Evolutionary conservation across 2,329 filamentous ascomycete genomes (phyloP), one percentile per base, ranked within the genome.

Genomic region (Neofusicoccum umdonicola): DNA sequence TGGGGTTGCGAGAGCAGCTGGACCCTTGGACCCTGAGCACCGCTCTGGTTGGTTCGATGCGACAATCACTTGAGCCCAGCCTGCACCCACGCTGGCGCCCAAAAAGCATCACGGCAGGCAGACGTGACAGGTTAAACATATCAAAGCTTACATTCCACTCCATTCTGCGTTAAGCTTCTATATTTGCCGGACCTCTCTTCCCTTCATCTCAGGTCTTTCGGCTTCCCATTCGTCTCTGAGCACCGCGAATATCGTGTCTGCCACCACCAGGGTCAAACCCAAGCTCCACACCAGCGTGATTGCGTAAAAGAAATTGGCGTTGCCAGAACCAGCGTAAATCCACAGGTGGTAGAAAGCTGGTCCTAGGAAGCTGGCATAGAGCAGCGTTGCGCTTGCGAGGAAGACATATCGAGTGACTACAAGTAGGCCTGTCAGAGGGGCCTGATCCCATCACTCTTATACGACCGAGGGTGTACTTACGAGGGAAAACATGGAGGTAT

Each of bases 241-340:
- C 5, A 93, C 88, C 0, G 95, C 93, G 79, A 96, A 98, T 2
- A 97, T 83, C 62, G 92, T 84, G 75, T 99, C 95, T 11, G 91
- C 92, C 6, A 98, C 86, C 35, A 99, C 81, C 67, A 99, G 83
- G 42, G 93, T 93, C 70, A 96, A 84, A 0, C 92, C 95, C 27
- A 99, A 77, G 74, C 92, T 96, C 95, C 95, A 99, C 0, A 99
- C 95, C n/a, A 99, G 81, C 0, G 95, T 99, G 71, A 99, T 98
- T 69, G 95, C 95, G 75, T 99, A 99, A 80, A 99, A 99, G 81
- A 99, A 99, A 76, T 99, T 99, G 66, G 95, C 95, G 72, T 99
- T 99, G 34, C 95, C 95, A 64, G 93, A 97, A 57, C 95, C 95
- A 2, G 95, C 95, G 74, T 98, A 99, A 65, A 99, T 94, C 95